Evolutionary conservation across 2,329 filamentous ascomycete genomes (phyloP).

Genomic region (Microcyclosporella mali): DNA sequence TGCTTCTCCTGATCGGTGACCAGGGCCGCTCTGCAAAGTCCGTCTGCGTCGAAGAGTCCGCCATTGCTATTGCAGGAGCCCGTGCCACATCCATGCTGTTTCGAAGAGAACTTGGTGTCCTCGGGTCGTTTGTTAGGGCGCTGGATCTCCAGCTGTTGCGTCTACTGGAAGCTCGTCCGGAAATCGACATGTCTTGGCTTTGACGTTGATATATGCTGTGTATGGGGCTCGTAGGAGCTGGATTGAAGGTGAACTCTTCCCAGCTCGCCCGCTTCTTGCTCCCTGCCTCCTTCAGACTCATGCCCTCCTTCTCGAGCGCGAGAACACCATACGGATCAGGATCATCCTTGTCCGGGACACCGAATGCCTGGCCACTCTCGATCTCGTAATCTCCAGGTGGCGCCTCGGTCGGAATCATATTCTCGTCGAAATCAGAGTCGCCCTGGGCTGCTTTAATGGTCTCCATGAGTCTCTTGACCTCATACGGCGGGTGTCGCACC

Average conservation of each 20-base stretch:
- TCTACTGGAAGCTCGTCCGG: constrained; percentile 27
- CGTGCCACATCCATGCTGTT: constrained; percentile 24
- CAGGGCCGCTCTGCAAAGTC: constrained; percentile 17
- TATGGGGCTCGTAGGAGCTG: constrained; percentile 67
- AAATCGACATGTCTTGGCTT: constrained; percentile 45
- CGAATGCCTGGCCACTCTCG: constrained; percentile 55
- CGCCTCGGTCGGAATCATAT: constrained; percentile 60
- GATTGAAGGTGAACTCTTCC: constrained; percentile 76
- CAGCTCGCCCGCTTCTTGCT: constrained; percentile 65
- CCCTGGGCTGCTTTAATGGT: constrained; percentile 86
- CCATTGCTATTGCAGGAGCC: constrained; percentile 22
- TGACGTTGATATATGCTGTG: constrained; percentile 54
- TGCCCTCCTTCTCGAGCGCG: constrained; percentile 80
- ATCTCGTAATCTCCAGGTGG: constrained; percentile 70
- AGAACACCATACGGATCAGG: constrained; percentile 89
- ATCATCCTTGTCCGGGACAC: constrained; percentile 70
- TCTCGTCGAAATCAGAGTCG: constrained; percentile 65
- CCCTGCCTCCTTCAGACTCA: constrained; percentile 88
- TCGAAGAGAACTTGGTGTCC: constrained; percentile 27
- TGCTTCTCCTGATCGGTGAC: constrained; percentile 17
- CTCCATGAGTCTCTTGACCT: constrained; percentile 61
- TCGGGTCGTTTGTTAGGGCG: constrained; percentile 19
- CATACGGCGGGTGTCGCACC: constrained; percentile 50
- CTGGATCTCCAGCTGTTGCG: constrained; percentile 58
- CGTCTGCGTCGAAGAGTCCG: constrained; percentile 29